Conservation (phyloP, 495 filamentous ascomycete genomes). For the Massariosphaeria phaeospora region DNA sequence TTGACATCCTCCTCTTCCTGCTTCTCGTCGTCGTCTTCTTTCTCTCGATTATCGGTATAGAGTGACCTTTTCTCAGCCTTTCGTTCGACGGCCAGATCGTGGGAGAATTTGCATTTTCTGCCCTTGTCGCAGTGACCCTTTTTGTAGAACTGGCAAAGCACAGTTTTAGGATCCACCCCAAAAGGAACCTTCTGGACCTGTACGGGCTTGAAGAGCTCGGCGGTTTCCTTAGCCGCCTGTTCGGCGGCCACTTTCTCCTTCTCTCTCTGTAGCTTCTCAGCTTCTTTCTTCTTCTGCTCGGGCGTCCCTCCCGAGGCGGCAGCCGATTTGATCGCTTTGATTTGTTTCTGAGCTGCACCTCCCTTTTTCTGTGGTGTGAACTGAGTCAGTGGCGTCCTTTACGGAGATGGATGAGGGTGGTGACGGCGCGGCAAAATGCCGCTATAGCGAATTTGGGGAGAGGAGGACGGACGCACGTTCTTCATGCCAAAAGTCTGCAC, state of each 20-base stretch:
- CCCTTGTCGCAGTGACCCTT: constrained; percentile 95
- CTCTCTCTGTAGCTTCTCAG: constrained; percentile 78
- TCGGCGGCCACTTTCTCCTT: constrained; percentile 86
- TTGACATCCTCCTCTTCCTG: constrained; percentile 58
- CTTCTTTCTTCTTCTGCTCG: constrained; percentile 82
- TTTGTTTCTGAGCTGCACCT: constrained; percentile 77
- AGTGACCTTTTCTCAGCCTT: constrained; percentile 88
- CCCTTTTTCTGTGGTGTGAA: constrained; percentile 77
- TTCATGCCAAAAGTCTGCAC: constrained; percentile 91
- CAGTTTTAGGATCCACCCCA: constrained; percentile 96
- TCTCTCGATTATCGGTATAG: constrained; percentile 79
- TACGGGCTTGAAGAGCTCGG: constrained; percentile 87
- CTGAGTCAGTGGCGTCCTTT: constrained; percentile 13
- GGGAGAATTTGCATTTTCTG: constrained; percentile 94
- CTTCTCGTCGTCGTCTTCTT: constrained; percentile 51
- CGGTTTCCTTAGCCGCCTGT: constrained; percentile 67
- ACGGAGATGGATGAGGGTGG: constrained; percentile 16
- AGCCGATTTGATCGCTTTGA: constrained; percentile 71
- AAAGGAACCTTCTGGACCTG: constrained; percentile 96
- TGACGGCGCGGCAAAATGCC: neutral
- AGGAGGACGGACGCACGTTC: constrained; percentile 56
- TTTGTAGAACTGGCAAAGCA: constrained; percentile 94
- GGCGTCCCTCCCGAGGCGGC: constrained; percentile 65
- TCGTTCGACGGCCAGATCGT: constrained; percentile 82
- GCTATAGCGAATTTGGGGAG: constrained; percentile 11